phyloP scores from a whole-genome alignment of 2,329 filamentous ascomycete genomes.

The Ascochyta viciae-villosae region DNA sequence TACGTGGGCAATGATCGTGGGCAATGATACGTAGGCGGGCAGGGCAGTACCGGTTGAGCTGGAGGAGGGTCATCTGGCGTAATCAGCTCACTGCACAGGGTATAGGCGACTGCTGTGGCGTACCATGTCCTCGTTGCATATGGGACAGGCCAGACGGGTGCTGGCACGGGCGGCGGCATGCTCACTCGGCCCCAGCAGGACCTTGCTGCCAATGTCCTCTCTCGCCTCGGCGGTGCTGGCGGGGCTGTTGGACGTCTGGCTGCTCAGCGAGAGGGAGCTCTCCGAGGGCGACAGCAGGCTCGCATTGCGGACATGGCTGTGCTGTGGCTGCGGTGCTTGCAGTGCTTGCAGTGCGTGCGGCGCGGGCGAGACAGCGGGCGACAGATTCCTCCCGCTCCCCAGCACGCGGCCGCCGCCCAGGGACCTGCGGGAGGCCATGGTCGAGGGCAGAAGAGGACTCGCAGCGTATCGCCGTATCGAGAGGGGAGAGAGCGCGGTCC shows the following conservation, averaged over 20 bases:
- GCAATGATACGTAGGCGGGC: background rate
- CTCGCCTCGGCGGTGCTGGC: constrained; percentile 69
- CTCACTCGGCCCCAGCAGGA: constrained; percentile 71
- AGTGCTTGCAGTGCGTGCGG: constrained; percentile 27
- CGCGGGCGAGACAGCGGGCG: constrained; percentile 61
- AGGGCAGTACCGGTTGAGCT: constrained; percentile 69
- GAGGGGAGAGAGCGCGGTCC: constrained; percentile 14
- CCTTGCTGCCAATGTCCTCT: constrained; percentile 82
- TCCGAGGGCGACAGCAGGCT: constrained; percentile 66
- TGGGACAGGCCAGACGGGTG: constrained; percentile 86
- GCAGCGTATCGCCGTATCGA: background rate
- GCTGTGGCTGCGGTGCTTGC: constrained; percentile 27
- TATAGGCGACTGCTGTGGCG: constrained; percentile 24
- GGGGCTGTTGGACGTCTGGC: constrained; percentile 75
- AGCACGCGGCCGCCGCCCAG: constrained; percentile 91
- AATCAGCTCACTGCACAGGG: constrained; percentile 34
- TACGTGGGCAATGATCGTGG: no score
- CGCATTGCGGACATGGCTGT: constrained; percentile 51
- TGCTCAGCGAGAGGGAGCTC: constrained; percentile 80
- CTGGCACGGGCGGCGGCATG: constrained; percentile 61
- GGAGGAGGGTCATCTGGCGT: constrained; percentile 81
- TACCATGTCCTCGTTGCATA: constrained; percentile 98
- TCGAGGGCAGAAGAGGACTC: constrained; percentile 15
- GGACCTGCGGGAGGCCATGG: constrained; percentile 61
- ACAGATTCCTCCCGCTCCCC: constrained; percentile 83